A percentile compares a stretch with the other conserved stretches of the same genome.
Conservation (phyloP, 331 rosid species). For the Erythrophleum ivorense region DNA sequence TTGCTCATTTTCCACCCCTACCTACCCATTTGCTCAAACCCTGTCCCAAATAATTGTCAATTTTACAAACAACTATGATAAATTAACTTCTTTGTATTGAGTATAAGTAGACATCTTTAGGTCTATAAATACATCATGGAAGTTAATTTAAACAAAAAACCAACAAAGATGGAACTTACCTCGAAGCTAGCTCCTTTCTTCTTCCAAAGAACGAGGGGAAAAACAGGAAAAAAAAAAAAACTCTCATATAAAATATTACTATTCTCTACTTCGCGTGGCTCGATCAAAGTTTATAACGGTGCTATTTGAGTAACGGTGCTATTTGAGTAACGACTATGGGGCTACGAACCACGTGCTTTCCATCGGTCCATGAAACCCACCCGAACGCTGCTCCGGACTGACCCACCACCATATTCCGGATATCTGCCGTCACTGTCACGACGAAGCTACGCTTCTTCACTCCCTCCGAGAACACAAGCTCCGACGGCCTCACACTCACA, state of each 20-base stretch:
- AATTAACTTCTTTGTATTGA: constrained; percentile 1
- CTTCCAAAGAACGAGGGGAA: background rate
- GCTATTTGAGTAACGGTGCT: constrained; percentile 63
- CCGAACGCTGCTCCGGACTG: constrained; percentile 83
- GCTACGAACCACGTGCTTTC: constrained; percentile 88
- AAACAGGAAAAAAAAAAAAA: background rate
- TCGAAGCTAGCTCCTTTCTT: background rate
- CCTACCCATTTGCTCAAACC: background rate
- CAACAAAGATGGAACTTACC: background rate
- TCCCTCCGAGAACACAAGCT: constrained; percentile 58
- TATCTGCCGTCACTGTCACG: constrained; percentile 64
- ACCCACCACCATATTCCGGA: constrained; percentile 55
- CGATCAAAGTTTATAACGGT: constrained; percentile 60
- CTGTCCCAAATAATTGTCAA: background rate
- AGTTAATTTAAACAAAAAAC: constrained; percentile 1
- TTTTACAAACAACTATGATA: background rate
- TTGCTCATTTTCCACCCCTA: background rate
- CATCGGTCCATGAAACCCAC: constrained; percentile 80
- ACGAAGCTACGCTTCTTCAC: constrained; percentile 69
- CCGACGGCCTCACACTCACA: constrained; percentile 78
- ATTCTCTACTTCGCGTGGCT: constrained; percentile 8
- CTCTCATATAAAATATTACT: background rate
- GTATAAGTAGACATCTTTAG: constrained; percentile 27
- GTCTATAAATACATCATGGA: constrained; percentile 38
- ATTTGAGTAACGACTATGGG: constrained; percentile 79